Evolutionary conservation across 2,329 filamentous ascomycete genomes (phyloP).

Genomic region (Aspergillus calidoustus): DNA sequence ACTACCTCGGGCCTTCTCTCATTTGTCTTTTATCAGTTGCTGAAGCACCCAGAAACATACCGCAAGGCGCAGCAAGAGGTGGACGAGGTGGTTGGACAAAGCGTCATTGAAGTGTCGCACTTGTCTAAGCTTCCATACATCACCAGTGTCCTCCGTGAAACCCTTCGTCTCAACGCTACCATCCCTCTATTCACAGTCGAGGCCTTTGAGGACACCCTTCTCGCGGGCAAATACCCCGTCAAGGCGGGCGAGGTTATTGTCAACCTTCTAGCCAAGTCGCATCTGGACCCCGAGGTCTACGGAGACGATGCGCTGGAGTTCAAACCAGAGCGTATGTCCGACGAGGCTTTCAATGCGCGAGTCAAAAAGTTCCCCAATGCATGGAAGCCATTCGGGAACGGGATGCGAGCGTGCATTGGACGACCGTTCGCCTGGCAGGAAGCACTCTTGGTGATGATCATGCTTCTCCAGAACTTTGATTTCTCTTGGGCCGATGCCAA

Average conservation of each 20-base stretch:
- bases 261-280: constrained; percentile 58
- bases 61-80: constrained; percentile 69
- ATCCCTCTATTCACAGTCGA: constrained; percentile 2
- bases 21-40: constrained; percentile 66
- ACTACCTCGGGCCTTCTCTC: constrained; percentile 71
- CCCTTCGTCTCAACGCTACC: constrained; percentile 8
- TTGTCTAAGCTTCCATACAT: constrained; percentile 69
- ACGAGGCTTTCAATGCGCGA: constrained; percentile 60
- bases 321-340: constrained; percentile 72
- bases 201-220: not conserved
- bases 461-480: constrained; percentile 74
- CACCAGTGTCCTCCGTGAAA: constrained; percentile 24
- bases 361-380: constrained; percentile 65
- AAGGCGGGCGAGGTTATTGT: constrained; percentile 56
- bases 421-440: constrained; percentile 78
- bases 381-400: constrained; percentile 78
- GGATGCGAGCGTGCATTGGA: constrained; percentile 72
- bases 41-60: constrained; percentile 65
- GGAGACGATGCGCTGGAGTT: constrained; percentile 70
- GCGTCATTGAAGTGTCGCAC: constrained; percentile 63
- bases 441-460: constrained; percentile 62
- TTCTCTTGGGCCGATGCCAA: constrained; percentile 65
- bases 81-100: constrained; percentile 65
- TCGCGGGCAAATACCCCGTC: constrained; percentile 65
- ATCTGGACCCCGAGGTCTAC: constrained; percentile 67